Percentiles rank a stretch among this genome's conserved stretches.
Evolutionary conservation across 1,139 yeast species (phyloP).

Genomic region (Hansenula lynferdii): DNA sequence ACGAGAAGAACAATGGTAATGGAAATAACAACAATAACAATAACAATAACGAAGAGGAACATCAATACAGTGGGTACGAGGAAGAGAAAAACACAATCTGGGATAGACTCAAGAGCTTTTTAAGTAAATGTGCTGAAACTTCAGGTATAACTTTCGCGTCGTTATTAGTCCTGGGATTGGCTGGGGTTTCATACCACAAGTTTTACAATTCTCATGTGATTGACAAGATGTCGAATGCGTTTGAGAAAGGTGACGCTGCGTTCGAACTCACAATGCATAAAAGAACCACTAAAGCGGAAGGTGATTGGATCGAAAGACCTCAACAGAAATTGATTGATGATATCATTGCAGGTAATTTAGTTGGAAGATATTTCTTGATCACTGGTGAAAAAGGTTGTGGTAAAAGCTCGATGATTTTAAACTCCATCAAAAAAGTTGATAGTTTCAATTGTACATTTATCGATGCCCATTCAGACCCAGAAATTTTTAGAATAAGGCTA

Average conservation of each 20-base stretch:
- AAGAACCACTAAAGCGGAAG: conserved; percentile 26
- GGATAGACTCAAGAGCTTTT: conserved; percentile 27
- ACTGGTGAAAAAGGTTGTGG: conserved; percentile 90
- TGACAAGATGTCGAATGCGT: conserved; percentile 61
- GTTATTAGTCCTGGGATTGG: conserved; percentile 60
- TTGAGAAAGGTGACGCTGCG: conserved; percentile 65
- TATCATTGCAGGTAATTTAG: conserved; percentile 55
- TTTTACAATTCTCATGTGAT: conserved; percentile 57
- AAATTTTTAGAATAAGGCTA: conserved; percentile 68
- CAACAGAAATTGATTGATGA: conserved; percentile 65
- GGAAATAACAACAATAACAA: no score
- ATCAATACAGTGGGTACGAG: conserved; percentile 1
- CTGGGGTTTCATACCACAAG: conserved; percentile 67
- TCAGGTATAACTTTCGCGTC: conserved; percentile 76
- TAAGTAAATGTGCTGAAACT: conserved; percentile 60
- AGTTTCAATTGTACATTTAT: conserved; percentile 67
- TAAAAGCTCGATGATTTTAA: conserved; percentile 49
- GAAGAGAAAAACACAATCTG: conserved; percentile 9
- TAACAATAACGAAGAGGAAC: conserved; percentile 10
- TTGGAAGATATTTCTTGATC: conserved; percentile 66
- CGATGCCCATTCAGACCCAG: conserved; percentile 88
- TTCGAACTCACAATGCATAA: conserved; percentile 51
- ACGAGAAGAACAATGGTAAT: conserved; percentile 9
- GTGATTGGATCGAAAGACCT: conserved; percentile 62
- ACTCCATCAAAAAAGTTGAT: conserved; percentile 56